phyloP scores from a whole-genome alignment of 345 rosid species.

The Kernera saxatilis region DNA sequence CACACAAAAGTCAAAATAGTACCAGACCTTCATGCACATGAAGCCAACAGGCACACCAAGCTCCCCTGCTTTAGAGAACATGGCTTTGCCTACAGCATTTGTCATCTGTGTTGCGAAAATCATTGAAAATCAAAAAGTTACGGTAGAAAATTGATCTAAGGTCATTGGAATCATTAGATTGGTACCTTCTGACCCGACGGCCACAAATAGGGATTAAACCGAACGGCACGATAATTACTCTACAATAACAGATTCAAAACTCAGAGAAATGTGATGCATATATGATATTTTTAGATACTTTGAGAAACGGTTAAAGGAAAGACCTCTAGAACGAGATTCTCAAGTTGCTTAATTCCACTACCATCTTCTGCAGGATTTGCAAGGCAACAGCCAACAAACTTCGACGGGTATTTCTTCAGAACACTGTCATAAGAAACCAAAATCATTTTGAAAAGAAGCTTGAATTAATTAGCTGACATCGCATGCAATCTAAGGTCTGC shows the following conservation, averaged over 20 bases:
- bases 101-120: conserved; percentile 56
- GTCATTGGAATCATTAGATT: conserved; percentile 5
- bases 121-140: background rate
- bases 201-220: conserved; percentile 94
- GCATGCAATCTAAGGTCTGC: background rate
- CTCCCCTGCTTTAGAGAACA: conserved; percentile 87
- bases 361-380: conserved; percentile 95
- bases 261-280: conserved; percentile 21
- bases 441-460: background rate
- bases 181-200: conserved; percentile 76
- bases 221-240: conserved; percentile 88
- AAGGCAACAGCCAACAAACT: conserved; percentile 89
- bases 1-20: background rate
- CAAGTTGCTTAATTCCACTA: conserved; percentile 62
- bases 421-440: conserved; percentile 39
- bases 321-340: conserved; percentile 76
- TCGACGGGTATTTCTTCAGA: conserved; percentile 66
- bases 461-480: background rate
- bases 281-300: background rate
- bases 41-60: conserved; percentile 88
- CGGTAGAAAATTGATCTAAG: background rate
- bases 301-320: background rate
- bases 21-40: conserved; percentile 87
- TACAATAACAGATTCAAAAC: conserved; percentile 27
- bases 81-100: conserved; percentile 72